Conservation (phyloP, 202 grass and related monocot species). For the Hordeum pubiflorum region DNA sequence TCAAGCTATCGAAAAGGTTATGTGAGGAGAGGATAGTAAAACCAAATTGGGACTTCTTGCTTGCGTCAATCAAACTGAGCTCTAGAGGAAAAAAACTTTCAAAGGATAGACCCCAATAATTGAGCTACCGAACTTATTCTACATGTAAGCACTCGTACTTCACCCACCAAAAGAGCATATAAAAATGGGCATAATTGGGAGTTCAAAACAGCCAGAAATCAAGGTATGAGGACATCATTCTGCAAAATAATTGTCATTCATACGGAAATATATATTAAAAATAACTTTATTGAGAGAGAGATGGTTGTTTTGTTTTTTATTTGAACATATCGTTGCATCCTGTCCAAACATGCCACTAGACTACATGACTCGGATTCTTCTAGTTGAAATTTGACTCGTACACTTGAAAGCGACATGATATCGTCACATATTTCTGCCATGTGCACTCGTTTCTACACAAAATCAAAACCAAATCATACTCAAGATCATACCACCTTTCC, state of each 20-base stretch:
- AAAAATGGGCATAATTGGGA: conserved; percentile 4
- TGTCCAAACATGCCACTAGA: background rate
- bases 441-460: too few species aligned
- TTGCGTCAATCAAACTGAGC: background rate
- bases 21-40: background rate
- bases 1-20: background rate
- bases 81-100: background rate
- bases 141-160: background rate
- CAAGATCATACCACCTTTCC: background rate
- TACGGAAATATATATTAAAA: background rate
- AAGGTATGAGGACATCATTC: background rate
- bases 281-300: background rate
- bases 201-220: background rate
- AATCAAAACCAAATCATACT: background rate
- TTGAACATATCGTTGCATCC: background rate
- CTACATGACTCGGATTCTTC: background rate
- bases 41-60: background rate
- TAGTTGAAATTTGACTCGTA: background rate
- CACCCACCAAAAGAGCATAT: background rate
- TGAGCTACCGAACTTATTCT: background rate
- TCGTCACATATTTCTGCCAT: background rate
- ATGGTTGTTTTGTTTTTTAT: background rate
- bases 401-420: background rate
- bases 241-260: background rate
- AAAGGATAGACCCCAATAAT: conserved; percentile 15